These are phyloP conservation scores for Elsinoe perseae DNA, from an alignment of 2,329 filamentous ascomycete species.

Conservation along the genomic window DNA sequence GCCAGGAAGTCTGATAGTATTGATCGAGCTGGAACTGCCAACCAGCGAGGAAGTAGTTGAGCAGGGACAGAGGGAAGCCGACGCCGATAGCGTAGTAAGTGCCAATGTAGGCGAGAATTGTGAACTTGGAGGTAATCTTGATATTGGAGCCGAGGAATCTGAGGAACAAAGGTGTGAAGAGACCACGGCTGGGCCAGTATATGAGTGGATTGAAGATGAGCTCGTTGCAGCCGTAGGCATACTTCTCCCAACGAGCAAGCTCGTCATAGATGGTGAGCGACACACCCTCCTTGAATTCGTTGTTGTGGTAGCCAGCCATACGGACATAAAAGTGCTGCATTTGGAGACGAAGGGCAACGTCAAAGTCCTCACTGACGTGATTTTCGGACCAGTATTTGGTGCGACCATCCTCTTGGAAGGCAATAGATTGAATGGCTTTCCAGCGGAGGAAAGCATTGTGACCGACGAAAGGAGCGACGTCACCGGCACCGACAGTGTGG, in stretches of 20 bases:
- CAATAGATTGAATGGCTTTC: slow-evolving; percentile 66
- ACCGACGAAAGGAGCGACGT: slow-evolving; percentile 70
- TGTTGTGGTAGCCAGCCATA: slow-evolving; percentile 62
- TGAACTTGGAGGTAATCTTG: slow-evolving; percentile 66
- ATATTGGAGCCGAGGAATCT: slow-evolving; percentile 66
- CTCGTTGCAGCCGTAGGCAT: slow-evolving; percentile 76
- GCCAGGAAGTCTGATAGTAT: slow-evolving; percentile 65
- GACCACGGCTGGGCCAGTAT: slow-evolving; percentile 65
- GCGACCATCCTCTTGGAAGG: slow-evolving; percentile 57
- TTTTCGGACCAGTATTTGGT: slow-evolving; percentile 77
- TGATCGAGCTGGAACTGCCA: slow-evolving; percentile 55
- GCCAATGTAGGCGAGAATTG: slow-evolving; percentile 67
- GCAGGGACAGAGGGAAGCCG: slow-evolving; percentile 63
- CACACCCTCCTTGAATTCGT: slow-evolving; percentile 76
- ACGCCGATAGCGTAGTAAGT: slow-evolving; percentile 74
- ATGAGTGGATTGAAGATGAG: slow-evolving; percentile 69
- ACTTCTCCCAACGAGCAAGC: slow-evolving; percentile 78
- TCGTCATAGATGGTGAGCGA: slow-evolving; percentile 79
- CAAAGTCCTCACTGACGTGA: slow-evolving; percentile 72
- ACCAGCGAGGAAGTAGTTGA: slow-evolving; percentile 69
- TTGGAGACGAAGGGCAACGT: slow-evolving; percentile 71
- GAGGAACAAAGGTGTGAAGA: slow-evolving; percentile 73
- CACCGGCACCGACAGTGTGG: slow-evolving; percentile 68
- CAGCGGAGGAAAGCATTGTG: slow-evolving; percentile 71
- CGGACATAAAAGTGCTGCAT: slow-evolving; percentile 64